phyloP scores from a whole-genome alignment of 768 basidiomycete genomes.

The Guyanaporus albipodus region DNA sequence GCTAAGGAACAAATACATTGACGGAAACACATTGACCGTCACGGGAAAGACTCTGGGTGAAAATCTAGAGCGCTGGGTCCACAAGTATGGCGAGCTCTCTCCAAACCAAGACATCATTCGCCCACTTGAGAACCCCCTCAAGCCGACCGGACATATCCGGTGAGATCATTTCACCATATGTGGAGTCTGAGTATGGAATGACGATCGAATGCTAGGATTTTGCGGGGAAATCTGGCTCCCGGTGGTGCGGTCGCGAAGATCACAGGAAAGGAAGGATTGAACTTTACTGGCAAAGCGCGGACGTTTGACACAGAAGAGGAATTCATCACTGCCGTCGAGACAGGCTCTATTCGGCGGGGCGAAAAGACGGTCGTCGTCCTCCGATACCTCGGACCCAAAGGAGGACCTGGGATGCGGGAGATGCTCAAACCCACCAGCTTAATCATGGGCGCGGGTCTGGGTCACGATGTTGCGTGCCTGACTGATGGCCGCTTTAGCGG shows the following conservation, averaged over 20 bases:
- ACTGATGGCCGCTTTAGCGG: constrained; percentile 98
- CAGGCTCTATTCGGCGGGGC: constrained; percentile 82
- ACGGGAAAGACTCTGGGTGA: constrained; percentile 88
- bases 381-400: constrained; percentile 94
- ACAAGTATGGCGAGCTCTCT: constrained; percentile 73
- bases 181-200: constrained; percentile 3
- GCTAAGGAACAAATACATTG: constrained; percentile 81
- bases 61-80: constrained; percentile 87
- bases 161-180: constrained; percentile 27
- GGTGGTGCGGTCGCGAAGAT: constrained; percentile 97
- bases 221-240: constrained; percentile 89
- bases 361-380: constrained; percentile 97
- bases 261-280: constrained; percentile 91
- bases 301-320: constrained; percentile 89
- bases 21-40: constrained; percentile 88
- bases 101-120: constrained; percentile 79
- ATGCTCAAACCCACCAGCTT: constrained; percentile 98
- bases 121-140: constrained; percentile 84
- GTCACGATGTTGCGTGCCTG: constrained; percentile 91
- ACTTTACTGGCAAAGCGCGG: constrained; percentile 88
- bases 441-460: constrained; percentile 98
- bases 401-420: constrained; percentile 99
- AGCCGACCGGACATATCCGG: constrained; percentile 87
- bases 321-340: constrained; percentile 85
- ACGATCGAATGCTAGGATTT: constrained; percentile 53